Evolutionary conservation across 2,329 filamentous ascomycete genomes (phyloP), one percentile per base, ranked within the genome.

Genomic region (Bipolaris zeicola): DNA sequence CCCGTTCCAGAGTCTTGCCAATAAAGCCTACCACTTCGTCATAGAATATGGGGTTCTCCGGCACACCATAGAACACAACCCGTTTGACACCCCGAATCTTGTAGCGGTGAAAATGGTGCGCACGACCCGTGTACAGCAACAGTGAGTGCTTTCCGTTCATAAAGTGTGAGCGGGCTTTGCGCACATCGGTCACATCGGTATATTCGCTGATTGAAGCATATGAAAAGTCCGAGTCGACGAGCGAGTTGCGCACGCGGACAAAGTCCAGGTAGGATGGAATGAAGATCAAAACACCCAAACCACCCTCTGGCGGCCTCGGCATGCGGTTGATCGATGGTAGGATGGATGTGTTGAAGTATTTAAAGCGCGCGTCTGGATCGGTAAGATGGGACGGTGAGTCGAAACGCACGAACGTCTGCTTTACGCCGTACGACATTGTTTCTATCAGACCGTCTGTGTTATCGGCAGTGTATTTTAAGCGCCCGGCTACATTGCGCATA

Each of bases 41-140:
- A 74, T 94, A 96, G 67, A 95, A 94, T 18, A 85, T 73, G 24
- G 90, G 89, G 72, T 97, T 96, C 67, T 98, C 94, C 0, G 95
- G 95, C 31, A 97, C 76, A 1, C 88, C 90, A 74, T 98, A 98
- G 81, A 96, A 89, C 49, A 97, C 83, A n/a, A 98, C 85, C 38
- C 88, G 83, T 74, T 88, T 88, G 13, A 95, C 92, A 20, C 95
- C 95, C 34, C 87, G 85, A 51, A 99, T 83, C 64, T 86, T 85
- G 71, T 95, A 92, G n/a, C 95, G 85, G 47, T 92, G 87, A 82
- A 98, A 98, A 77, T 99, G 95, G 77, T 99, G 95, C n/a, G 93
- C 91, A 57, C 95, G 88, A 75, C 96, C 94, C 1, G 93, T 96
- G 78, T 98, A 99, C 14, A 99, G 81, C 37, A 99, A 78, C 16